Percentiles rank a stretch among this genome's conserved stretches.
Conservation (phyloP, 148 eudicot genomes). For the Tetragonia tetragonoides region DNA sequence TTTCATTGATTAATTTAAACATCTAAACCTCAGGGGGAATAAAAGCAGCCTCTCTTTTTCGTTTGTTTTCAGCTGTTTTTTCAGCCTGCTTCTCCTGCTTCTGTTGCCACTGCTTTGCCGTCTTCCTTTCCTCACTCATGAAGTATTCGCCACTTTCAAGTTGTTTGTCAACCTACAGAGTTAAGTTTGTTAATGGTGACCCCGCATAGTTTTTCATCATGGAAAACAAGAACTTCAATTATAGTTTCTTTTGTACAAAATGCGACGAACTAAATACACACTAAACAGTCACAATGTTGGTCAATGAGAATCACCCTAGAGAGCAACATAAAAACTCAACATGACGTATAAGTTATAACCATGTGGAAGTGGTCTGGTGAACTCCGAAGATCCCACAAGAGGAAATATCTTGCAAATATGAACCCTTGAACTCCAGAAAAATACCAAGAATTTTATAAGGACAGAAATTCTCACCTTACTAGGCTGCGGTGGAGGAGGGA, state of each 20-base stretch:
- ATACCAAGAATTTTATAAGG: not conserved
- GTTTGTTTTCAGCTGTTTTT: slow-evolving; percentile 74
- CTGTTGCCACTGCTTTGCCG: slow-evolving; percentile 77
- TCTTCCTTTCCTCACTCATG: slow-evolving; percentile 69
- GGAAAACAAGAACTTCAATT: too few species aligned
- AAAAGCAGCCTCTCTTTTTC: slow-evolving; percentile 66
- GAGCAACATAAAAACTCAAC: too few species aligned
- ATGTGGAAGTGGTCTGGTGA: too few species aligned
- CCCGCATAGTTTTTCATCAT: too few species aligned
- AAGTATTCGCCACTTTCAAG: slow-evolving; percentile 89
- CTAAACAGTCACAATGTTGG: too few species aligned
- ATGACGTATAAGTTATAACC: too few species aligned
- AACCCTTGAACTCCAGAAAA: too few species aligned
- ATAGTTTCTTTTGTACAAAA: too few species aligned
- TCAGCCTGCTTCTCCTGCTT: slow-evolving; percentile 76
- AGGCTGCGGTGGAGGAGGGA: slow-evolving; percentile 95
- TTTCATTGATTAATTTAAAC: not conserved
- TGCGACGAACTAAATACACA: too few species aligned
- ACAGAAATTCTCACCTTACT: slow-evolving; percentile 58
- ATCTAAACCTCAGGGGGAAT: slow-evolving; percentile 72
- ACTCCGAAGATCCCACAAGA: too few species aligned
- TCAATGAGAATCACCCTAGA: too few species aligned
- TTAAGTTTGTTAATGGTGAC: slow-evolving; percentile 7
- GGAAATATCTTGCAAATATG: too few species aligned
- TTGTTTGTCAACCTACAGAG: slow-evolving; percentile 61